Evolutionary conservation across 2,329 filamentous ascomycete genomes (phyloP), one percentile per base, ranked within the genome.

Genomic region (Fusarium sp.): DNA sequence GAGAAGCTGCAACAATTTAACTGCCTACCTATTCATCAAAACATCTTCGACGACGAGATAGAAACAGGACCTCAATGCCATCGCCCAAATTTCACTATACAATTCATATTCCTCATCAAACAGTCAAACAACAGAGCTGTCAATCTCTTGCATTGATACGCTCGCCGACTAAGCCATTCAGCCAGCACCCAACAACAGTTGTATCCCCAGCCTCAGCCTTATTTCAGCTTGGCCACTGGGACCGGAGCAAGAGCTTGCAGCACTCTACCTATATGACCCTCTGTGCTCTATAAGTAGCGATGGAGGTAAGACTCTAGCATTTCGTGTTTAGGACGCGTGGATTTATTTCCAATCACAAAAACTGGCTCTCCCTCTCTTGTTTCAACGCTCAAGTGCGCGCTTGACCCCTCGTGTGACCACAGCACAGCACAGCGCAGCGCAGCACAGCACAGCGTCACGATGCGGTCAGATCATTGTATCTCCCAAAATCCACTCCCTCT

Each of bases 271-370:
- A 39, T 41, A 48, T 9, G 27, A 35, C 39, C 39, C 11, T 23
- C 15, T 31, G 39, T 31, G 25, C 17, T 39, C 25, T 49, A 9
- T 29, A 57, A 41, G 19, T 19, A 56, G 27, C 49, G 21, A 65
- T 65, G 63, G 63, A 65, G 63, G 63, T 65, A 66, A 64, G 61
- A 63, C 36, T 47, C 25, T 46, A 31, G 55, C 13, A 35, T 35
- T 39, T 45, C 17, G 42, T 43, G 38, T 37, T 47, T 32, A 25
- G 29, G 35, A 37, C 47, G 54, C 19, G 19, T 45, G 49, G 25
- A 32, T 32, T 48, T 19, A 32, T 32, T 48, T 19, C 27, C 39
- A 23, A 29, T 27, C 21, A 15, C n/a, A n/a, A 36, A 19, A 17
- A 17, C 33, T 17, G 39, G 9, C 27, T 19, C 39, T 37, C 38